Base-by-base conservation (phyloP, 1,284 basidiomycete genomes). In the Apiotrichum laibachii region DNA sequence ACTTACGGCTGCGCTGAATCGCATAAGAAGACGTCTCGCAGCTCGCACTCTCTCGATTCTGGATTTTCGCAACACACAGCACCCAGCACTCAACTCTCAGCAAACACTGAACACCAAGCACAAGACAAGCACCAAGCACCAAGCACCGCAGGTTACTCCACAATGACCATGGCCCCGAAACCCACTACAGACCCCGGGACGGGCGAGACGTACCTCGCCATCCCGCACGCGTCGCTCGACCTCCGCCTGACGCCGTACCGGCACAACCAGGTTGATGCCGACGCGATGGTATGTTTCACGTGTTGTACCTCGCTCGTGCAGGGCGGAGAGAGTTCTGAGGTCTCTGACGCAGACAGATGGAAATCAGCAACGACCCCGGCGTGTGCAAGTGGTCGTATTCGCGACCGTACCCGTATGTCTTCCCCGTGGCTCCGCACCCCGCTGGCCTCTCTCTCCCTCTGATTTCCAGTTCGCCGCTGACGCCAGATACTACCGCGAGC, bases 211-310 rank as follows among this genome's bases (percentile, higher is more conserved):
- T 50, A 50, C 49, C 49, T 50, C 21, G 19, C 49, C 35, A 39
- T 50, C 49, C 19, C n/a, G 49, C 35, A 39, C 13, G 19, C 22
- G 10, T 31, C 26, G 26, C 21, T 49, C 34, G 53, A 21, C 15
- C 26, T 55, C 18, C 22, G 12, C 6, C 45, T 55, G 44, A 55
- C 53, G 35, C 35, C 53, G 26, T 55, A 40, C 45, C 45, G 45
- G 15, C 15, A 19, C 18, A 12, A 34, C 5, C 22, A 48, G 8
- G 39, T 15, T 12, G 53, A 55, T n/a, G 31, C 19, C 16, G 31
- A 26, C 12, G 44, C 46, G 21, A 37, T 55, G 19, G 53, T 55
- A 16, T 6, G 53, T 39, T 16, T 13, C 37, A 1, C n/a, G n/a
- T 12, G 22, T 2, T 8, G 45, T 8, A 10, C 15, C 11, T 5